These are phyloP conservation scores for Kondoa subrosea DNA, from an alignment of 768 basidiomycete genomes.

Conservation along the genomic window DNA sequence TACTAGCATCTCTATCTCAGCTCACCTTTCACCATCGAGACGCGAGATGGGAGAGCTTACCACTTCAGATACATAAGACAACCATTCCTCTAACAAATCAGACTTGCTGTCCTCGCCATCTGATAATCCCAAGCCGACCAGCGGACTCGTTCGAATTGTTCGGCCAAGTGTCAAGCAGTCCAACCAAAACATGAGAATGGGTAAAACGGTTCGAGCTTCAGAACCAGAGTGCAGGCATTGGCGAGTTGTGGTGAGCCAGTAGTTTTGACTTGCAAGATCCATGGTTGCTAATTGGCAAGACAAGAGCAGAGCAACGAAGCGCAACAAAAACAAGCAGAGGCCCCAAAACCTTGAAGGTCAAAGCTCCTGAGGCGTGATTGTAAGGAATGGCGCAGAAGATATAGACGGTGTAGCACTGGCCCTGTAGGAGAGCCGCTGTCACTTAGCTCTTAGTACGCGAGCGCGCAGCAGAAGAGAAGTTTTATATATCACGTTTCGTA, in stretches of 20 bases:
- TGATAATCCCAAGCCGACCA: neutral
- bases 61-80: neutral
- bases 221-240: neutral
- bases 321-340: neutral
- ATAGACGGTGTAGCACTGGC: neutral
- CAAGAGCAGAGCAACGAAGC: neutral
- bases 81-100: neutral
- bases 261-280: neutral
- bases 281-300: neutral
- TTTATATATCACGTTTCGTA: too few species aligned
- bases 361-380: neutral
- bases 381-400: neutral
- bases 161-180: neutral
- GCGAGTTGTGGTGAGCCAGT: neutral
- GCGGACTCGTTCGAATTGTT: neutral
- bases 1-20: neutral
- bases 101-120: neutral
- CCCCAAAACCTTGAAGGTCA: neutral
- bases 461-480: too few species aligned
- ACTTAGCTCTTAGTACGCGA: too few species aligned
- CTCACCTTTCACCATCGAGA: neutral
- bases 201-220: neutral
- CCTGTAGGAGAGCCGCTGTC: too few species aligned
- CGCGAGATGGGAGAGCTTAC: neutral
- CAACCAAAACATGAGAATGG: neutral